These are phyloP conservation scores for Boletus coccyginus DNA, from an alignment of 768 basidiomycete species.

Conservation along the genomic window DNA sequence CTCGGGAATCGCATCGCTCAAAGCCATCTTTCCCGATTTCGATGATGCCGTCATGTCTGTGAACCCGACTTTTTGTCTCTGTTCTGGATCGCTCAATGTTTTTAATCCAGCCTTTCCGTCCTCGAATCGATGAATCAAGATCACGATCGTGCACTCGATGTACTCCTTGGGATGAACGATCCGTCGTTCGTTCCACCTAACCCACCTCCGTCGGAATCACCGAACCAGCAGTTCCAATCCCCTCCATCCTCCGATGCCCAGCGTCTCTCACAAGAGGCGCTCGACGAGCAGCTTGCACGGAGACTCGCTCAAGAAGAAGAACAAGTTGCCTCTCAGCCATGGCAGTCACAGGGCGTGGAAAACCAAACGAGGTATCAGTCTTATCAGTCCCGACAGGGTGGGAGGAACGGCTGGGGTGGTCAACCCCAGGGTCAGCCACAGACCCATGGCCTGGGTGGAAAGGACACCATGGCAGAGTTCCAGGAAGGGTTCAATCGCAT, in stretches of 20 bases:
- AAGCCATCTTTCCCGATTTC: constrained; percentile 77
- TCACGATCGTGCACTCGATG: constrained; percentile 74
- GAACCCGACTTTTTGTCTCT: not conserved
- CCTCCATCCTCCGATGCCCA: constrained; percentile 26
- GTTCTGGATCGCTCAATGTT: not conserved
- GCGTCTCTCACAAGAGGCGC: constrained; percentile 52
- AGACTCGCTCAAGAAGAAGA: constrained; percentile 64
- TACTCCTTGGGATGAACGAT: constrained; percentile 82
- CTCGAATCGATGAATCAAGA: constrained; percentile 69
- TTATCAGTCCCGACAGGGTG: constrained; percentile 22
- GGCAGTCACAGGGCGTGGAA: constrained; percentile 12
- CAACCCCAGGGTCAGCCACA: constrained; percentile 8
- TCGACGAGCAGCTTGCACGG: constrained; percentile 80
- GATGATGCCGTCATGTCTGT: constrained; percentile 69
- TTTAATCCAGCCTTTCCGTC: constrained; percentile 54
- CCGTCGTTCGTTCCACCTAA: constrained; percentile 58
- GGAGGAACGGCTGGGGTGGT: constrained; percentile 5
- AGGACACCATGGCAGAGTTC: constrained; percentile 62
- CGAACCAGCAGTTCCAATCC: not conserved
- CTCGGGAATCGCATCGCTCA: constrained; percentile 53
- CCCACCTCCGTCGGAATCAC: not conserved
- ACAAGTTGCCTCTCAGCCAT: constrained; percentile 25
- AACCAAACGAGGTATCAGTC: constrained; percentile 18
- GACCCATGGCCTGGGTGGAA: constrained; percentile 22
- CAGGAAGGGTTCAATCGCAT: constrained; percentile 73